A percentile compares a stretch with the other conserved stretches of the same genome.
Evolutionary conservation across 2,329 filamentous ascomycete genomes (phyloP).

Genomic region (Fusarium odoratissimum): DNA sequence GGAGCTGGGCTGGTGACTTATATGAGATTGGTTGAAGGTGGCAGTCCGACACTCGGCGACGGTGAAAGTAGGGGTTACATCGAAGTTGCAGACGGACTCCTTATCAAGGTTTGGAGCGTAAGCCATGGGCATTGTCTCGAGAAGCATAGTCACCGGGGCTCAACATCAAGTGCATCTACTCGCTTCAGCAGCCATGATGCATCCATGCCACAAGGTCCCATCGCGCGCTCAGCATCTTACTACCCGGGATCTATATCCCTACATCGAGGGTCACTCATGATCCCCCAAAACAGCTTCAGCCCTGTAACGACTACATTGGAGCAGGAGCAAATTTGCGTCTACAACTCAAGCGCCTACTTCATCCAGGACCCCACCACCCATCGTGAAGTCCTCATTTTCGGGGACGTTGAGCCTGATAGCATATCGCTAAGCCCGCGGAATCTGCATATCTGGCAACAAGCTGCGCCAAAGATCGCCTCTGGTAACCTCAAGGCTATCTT

Average conservation of each 20-base stretch:
- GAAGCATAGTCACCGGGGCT: conserved; percentile 73
- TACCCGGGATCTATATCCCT: conserved; percentile 30
- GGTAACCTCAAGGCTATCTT: conserved; percentile 84
- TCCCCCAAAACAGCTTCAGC: conserved; percentile 48
- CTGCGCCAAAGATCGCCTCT: conserved; percentile 82
- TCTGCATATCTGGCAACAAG: conserved; percentile 84
- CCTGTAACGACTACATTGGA: conserved; percentile 44
- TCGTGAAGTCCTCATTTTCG: conserved; percentile 90
- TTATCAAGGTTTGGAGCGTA: conserved; percentile 87
- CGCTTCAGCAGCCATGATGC: conserved; percentile 64
- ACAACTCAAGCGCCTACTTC: conserved; percentile 94
- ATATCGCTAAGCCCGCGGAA: conserved; percentile 86
- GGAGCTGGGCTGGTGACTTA: conserved; percentile 94
- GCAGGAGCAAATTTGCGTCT: conserved; percentile 71
- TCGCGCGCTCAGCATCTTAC: conserved; percentile 44
- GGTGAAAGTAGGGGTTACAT: conserved; percentile 86
- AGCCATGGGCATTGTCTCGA: conserved; percentile 92
- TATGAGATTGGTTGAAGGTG: conserved; percentile 87
- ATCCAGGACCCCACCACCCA: conserved; percentile 79
- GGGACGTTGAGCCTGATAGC: conserved; percentile 93
- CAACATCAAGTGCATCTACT: conserved; percentile 61
- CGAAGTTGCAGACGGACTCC: conserved; percentile 87
- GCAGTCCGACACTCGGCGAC: conserved; percentile 84
- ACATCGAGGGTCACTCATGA: conserved; percentile 44
- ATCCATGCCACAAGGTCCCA: conserved; percentile 45